Conservation (phyloP, 148 eudicot species). For the Chenopodium album region DNA sequence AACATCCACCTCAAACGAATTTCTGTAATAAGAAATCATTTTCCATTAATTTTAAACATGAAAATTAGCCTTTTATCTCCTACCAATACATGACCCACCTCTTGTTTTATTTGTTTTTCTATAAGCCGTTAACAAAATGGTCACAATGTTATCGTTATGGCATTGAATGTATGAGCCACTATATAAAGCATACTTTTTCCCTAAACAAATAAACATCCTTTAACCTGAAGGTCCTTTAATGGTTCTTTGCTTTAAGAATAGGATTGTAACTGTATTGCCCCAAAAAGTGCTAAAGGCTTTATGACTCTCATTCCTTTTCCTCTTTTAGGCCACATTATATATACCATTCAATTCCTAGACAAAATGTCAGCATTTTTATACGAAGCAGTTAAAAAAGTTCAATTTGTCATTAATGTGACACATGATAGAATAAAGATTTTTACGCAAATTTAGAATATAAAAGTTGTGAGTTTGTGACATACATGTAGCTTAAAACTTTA, state of each 20-base stretch:
- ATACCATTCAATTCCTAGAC: background rate
- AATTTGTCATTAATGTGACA: background rate
- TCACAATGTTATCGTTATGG: background rate
- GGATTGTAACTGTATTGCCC: background rate
- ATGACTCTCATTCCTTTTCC: background rate
- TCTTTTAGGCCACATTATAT: background rate
- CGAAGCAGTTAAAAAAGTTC: background rate
- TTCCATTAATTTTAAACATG: no score
- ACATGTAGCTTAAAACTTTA: no score
- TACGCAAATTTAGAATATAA: no score
- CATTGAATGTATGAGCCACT: background rate
- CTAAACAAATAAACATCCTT: background rate
- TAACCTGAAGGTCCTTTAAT: background rate
- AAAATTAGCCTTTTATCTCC: no score
- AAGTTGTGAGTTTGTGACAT: no score
- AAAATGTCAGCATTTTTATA: slow-evolving; percentile 11
- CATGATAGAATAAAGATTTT: background rate
- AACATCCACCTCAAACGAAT: no score
- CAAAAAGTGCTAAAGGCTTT: slow-evolving; percentile 2
- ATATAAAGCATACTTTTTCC: background rate
- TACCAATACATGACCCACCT: background rate
- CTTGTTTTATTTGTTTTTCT: background rate
- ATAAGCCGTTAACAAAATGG: background rate
- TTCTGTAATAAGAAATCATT: no score
- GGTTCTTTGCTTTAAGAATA: slow-evolving; percentile 15